Percentiles rank a stretch among this genome's conserved stretches.
These are phyloP conservation scores for Acanthamoeba royreba DNA, from an alignment of 208 protist species.

Conservation along the genomic window DNA sequence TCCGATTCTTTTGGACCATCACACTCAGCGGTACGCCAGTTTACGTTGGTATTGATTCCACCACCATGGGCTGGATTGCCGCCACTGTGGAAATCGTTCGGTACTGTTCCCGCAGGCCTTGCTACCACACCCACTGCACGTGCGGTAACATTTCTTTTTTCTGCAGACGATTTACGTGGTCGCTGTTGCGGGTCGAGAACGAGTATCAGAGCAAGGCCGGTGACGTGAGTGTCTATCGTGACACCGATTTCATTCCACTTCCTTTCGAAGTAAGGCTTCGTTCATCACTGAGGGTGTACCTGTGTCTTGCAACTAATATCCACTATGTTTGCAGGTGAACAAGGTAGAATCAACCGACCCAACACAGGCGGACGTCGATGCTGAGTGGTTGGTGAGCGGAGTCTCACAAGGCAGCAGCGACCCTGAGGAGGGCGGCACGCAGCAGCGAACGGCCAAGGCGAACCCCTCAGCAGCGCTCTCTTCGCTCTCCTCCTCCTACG, in stretches of 20 bases:
- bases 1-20: conserved; percentile 24
- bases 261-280: no score
- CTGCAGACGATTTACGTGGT: conserved; percentile 4
- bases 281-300: no score
- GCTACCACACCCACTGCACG: no score
- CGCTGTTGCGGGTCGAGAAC: background rate
- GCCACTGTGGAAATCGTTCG: conserved; percentile 6
- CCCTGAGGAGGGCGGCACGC: background rate
- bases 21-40: conserved; percentile 3
- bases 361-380: background rate
- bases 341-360: background rate
- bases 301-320: no score
- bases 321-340: no score
- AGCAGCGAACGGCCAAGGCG: background rate
- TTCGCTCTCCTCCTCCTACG: background rate
- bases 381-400: no score
- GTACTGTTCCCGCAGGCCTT: background rate
- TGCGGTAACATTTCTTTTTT: no score
- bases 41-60: background rate
- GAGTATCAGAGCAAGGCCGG: background rate
- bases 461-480: background rate
- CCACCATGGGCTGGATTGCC: conserved; percentile 5
- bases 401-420: no score
- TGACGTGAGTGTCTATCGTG: background rate
- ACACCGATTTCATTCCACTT: conserved; percentile 33